Evolutionary conservation across 2,329 filamentous ascomycete species (phyloP).

Genomic region (Cladophialophora carrionii): DNA sequence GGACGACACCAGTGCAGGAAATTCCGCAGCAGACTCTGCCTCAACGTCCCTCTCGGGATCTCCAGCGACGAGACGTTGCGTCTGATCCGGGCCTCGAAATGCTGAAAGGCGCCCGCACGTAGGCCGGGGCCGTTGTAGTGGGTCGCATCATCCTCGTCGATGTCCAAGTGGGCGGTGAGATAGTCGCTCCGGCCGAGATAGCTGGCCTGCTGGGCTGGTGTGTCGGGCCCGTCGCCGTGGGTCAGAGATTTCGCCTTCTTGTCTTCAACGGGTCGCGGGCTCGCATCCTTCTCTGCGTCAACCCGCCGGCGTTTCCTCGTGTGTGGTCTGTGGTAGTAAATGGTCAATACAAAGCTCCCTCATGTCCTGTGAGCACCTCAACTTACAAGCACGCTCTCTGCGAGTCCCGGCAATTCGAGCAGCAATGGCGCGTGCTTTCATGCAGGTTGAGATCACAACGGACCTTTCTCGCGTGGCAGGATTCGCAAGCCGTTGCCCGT

Average conservation of each 20-base stretch:
- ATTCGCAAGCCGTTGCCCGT: conserved; percentile 12
- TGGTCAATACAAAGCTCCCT: neutral
- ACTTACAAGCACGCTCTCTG: conserved; percentile 16
- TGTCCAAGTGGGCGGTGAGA: conserved; percentile 39
- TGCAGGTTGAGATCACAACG: conserved; percentile 18
- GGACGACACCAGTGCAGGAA: conserved; percentile 43
- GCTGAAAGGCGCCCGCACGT: conserved; percentile 28
- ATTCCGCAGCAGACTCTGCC: conserved; percentile 41
- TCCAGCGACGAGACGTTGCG: conserved; percentile 40
- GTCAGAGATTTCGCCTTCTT: neutral
- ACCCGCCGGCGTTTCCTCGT: conserved; percentile 15
- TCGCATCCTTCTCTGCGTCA: neutral
- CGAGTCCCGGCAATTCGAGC: conserved; percentile 20
- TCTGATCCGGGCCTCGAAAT: conserved; percentile 40
- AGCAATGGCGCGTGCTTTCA: conserved; percentile 16
- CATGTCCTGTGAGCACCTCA: neutral
- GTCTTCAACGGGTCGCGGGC: neutral
- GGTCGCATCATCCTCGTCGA: conserved; percentile 40
- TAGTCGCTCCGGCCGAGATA: conserved; percentile 43
- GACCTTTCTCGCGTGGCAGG: conserved; percentile 20
- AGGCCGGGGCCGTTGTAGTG: conserved; percentile 33
- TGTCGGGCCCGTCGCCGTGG: conserved; percentile 3
- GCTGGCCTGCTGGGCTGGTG: conserved; percentile 27
- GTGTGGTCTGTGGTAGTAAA: conserved; percentile 12
- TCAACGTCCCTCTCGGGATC: conserved; percentile 40